Evolutionary conservation across 495 filamentous ascomycete species (phyloP).

Genomic region (Talaromyces nanjingensis): DNA sequence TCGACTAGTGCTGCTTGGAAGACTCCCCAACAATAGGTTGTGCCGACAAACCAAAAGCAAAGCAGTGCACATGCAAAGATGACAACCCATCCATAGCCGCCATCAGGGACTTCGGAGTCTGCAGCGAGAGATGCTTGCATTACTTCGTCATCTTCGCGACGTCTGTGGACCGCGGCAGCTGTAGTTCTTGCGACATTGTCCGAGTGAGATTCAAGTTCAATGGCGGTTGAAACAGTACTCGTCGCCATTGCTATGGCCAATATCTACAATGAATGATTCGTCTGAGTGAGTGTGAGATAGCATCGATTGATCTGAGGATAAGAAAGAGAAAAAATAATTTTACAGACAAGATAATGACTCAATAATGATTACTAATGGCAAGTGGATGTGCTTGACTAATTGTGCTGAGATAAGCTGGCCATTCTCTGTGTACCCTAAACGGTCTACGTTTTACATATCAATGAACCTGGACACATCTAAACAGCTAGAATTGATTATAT

Average conservation of each 20-base stretch:
- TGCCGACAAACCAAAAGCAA: constrained; percentile 50
- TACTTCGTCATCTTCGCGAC: constrained; percentile 24
- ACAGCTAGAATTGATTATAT: too few species aligned
- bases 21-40: constrained; percentile 50
- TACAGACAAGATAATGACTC: too few species aligned
- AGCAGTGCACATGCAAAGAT: constrained; percentile 43
- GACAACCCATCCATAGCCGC: constrained; percentile 54
- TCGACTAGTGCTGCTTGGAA: constrained; percentile 48
- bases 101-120: constrained; percentile 47
- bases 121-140: constrained; percentile 43
- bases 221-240: constrained; percentile 1
- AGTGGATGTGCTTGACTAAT: too few species aligned
- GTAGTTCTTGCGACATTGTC: constrained; percentile 5
- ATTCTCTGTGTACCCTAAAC: too few species aligned
- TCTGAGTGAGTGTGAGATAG: too few species aligned
- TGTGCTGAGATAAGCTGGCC: too few species aligned
- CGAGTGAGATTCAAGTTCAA: constrained; percentile 5
- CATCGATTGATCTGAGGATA: not conserved
- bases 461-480: too few species aligned
- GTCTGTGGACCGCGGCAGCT: not conserved
- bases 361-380: too few species aligned
- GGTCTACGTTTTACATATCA: too few species aligned
- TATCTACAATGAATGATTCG: not conserved
- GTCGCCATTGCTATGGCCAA: not conserved
- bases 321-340: too few species aligned